phyloP scores from a whole-genome alignment of 2,329 filamentous ascomycete genomes.

The Cladophialophora chaetospira region DNA sequence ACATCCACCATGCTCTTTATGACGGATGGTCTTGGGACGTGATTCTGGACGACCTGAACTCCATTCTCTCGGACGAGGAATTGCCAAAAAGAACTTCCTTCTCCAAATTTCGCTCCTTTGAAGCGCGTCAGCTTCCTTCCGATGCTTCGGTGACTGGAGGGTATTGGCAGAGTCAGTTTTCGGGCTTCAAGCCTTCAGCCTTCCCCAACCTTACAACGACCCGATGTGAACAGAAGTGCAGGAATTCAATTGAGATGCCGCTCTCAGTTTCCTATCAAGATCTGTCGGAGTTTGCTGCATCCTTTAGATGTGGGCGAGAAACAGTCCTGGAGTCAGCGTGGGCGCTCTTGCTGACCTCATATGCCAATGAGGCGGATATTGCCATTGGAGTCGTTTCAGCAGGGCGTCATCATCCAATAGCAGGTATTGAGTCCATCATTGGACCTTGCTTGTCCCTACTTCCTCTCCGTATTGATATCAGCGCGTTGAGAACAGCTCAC shows the following conservation, averaged over 20 bases:
- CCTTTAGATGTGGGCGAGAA: slow-evolving; percentile 62
- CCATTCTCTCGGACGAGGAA: slow-evolving; percentile 46
- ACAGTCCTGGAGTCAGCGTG: slow-evolving; percentile 75
- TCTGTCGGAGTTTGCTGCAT: slow-evolving; percentile 43
- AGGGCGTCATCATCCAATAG: slow-evolving; percentile 72
- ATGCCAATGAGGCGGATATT: slow-evolving; percentile 67
- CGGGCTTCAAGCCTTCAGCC: slow-evolving; percentile 55
- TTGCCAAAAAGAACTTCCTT: slow-evolving; percentile 59
- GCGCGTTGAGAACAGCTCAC: slow-evolving; percentile 51
- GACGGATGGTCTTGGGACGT: slow-evolving; percentile 92
- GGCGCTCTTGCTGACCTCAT: slow-evolving; percentile 64
- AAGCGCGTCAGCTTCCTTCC: slow-evolving; percentile 33
- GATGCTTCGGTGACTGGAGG: not conserved
- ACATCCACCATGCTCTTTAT: slow-evolving; percentile 81
- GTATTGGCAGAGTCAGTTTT: slow-evolving; percentile 72
- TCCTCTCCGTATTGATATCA: slow-evolving; percentile 68
- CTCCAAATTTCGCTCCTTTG: slow-evolving; percentile 57
- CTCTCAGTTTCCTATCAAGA: slow-evolving; percentile 38
- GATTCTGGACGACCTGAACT: slow-evolving; percentile 66
- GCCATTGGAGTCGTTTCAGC: slow-evolving; percentile 79
- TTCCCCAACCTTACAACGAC: slow-evolving; percentile 50
- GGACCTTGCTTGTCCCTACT: slow-evolving; percentile 79
- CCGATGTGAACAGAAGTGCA: not conserved
- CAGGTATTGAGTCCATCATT: slow-evolving; percentile 69
- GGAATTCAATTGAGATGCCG: slow-evolving; percentile 26